These are phyloP conservation scores for Tilletia horrida DNA, from an alignment of 1,284 basidiomycete species.

Conservation along the genomic window DNA sequence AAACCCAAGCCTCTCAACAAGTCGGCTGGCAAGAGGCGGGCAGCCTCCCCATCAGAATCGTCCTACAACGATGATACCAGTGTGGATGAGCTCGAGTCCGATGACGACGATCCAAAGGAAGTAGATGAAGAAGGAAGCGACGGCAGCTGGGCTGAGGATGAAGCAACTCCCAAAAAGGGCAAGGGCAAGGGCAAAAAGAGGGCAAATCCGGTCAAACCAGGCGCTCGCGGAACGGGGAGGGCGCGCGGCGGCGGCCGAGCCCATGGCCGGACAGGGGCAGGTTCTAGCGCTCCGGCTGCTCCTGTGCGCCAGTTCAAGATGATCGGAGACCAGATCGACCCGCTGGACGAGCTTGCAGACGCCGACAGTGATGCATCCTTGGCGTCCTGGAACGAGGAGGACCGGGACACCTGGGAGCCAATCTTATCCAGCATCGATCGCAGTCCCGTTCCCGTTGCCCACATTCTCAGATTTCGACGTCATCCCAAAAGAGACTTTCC, in stretches of 20 bases:
- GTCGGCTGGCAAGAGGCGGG: background rate
- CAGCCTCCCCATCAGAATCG: background rate
- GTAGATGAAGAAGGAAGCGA: constrained; percentile 3
- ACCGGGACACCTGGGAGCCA: background rate
- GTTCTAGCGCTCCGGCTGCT: background rate
- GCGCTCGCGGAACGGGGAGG: background rate
- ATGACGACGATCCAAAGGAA: background rate
- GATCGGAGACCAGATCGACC: background rate
- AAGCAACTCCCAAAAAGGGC: background rate
- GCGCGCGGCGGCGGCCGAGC: background rate
- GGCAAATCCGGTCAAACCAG: background rate
- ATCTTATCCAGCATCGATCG: background rate
- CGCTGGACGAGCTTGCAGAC: background rate
- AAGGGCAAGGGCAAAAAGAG: background rate
- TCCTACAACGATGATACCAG: background rate
- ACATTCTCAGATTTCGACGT: background rate
- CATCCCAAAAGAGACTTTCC: background rate
- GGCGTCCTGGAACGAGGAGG: background rate
- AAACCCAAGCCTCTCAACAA: background rate
- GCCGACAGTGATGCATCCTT: background rate
- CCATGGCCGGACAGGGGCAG: background rate
- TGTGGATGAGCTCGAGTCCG: background rate
- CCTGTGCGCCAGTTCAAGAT: background rate
- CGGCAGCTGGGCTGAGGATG: background rate
- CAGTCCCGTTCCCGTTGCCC: background rate